A percentile compares a stretch with the other conserved stretches of the same genome.
These are phyloP conservation scores for Malus fusca DNA, from an alignment of 306 rosid species.

Conservation along the genomic window DNA sequence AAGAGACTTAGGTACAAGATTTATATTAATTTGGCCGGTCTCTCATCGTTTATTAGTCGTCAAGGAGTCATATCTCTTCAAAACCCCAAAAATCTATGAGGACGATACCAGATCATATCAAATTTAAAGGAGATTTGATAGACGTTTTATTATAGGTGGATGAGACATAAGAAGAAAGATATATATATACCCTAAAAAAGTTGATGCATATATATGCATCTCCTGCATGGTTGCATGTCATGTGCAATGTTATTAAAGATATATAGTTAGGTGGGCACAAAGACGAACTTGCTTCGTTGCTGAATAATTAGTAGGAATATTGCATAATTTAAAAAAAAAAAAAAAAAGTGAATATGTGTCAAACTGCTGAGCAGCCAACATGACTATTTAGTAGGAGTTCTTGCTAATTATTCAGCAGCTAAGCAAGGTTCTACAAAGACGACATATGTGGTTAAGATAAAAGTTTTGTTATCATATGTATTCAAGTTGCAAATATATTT, in stretches of 20 bases:
- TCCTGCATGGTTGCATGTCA: neutral
- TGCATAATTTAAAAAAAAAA: too few relatives aligned
- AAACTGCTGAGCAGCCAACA: too few relatives aligned
- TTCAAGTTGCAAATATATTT: neutral
- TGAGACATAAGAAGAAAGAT: neutral
- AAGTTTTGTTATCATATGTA: neutral
- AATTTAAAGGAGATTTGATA: neutral
- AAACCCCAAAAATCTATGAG: neutral
- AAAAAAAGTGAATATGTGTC: too few relatives aligned
- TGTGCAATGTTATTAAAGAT: neutral
- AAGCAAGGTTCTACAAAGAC: too few relatives aligned
- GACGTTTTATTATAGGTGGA: neutral
- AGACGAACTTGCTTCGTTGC: neutral
- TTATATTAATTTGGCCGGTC: neutral
- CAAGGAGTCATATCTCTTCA: neutral
- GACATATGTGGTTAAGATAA: neutral
- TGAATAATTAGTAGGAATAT: too few relatives aligned
- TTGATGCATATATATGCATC: neutral
- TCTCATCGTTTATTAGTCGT: neutral
- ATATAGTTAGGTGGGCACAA: neutral
- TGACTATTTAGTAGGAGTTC: too few relatives aligned
- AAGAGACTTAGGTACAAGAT: neutral
- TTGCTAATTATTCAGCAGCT: too few relatives aligned
- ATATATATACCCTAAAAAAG: too few relatives aligned
- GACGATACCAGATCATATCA: neutral